These are phyloP conservation scores for Gnetum montanum DNA, from an alignment of 75 land plant species.

Conservation along the genomic window DNA sequence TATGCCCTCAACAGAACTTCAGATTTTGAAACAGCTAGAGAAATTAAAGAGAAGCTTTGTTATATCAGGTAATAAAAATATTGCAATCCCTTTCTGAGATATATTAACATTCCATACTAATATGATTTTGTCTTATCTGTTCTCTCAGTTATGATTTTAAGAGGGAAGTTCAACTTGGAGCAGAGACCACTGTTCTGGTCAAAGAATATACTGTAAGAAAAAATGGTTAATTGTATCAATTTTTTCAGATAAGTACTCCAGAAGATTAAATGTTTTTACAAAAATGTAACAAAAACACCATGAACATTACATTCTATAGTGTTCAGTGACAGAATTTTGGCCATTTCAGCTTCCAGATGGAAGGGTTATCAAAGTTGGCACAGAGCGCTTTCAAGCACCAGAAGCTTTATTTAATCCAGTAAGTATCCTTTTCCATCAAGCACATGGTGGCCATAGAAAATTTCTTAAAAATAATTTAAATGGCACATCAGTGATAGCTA, in stretches of 20 bases:
- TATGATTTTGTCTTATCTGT: too few species aligned
- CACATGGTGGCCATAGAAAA: neutral
- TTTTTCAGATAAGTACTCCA: too few species aligned
- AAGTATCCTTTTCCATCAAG: constrained; percentile 4
- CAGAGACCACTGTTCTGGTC: constrained; percentile 46
- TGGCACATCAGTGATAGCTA: too few species aligned
- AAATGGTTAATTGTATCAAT: too few species aligned
- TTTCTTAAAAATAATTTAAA: too few species aligned
- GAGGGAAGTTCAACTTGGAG: constrained; percentile 44
- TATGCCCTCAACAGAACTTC: constrained; percentile 48
- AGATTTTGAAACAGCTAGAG: constrained; percentile 51
- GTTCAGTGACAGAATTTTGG: too few species aligned
- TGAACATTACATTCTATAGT: too few species aligned
- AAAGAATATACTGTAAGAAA: constrained; percentile 51
- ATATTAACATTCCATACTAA: too few species aligned
- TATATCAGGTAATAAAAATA: constrained; percentile 32
- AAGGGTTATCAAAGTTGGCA: constrained; percentile 40
- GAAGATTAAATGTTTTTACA: too few species aligned
- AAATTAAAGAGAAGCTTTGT: constrained; percentile 47
- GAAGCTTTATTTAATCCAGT: constrained; percentile 49
- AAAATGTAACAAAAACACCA: too few species aligned
- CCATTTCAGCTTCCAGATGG: constrained; percentile 45
- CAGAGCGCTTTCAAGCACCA: constrained; percentile 56
- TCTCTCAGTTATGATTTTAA: constrained; percentile 37
- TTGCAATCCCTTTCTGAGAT: too few species aligned